These are phyloP conservation scores for Termitomyces titanicus DNA, from an alignment of 768 basidiomycete genomes.

Conservation along the genomic window DNA sequence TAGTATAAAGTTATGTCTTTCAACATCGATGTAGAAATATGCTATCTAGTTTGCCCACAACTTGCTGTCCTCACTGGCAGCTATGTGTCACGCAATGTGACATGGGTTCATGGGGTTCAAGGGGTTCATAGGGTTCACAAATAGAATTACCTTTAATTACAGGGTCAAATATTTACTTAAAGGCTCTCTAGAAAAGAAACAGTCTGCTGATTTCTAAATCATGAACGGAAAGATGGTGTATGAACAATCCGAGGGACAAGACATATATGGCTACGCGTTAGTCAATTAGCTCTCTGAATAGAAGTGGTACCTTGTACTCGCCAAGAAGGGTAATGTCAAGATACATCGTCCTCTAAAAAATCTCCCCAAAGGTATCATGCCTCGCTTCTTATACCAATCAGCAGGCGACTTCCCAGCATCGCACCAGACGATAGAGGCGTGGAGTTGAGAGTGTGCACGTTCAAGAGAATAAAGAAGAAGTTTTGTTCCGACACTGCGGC, in stretches of 20 bases:
- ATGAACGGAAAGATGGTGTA: neutral
- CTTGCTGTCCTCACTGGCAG: too few species aligned
- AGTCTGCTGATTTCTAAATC: too few species aligned
- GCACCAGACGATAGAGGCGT: slow-evolving; percentile 49
- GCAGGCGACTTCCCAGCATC: slow-evolving; percentile 39
- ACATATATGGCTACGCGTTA: neutral
- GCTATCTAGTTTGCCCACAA: too few species aligned
- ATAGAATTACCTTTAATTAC: too few species aligned
- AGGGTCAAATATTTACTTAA: neutral
- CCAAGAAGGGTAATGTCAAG: slow-evolving; percentile 11
- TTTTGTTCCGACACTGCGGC: slow-evolving; percentile 47
- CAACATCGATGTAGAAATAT: too few species aligned
- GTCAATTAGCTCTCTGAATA: neutral
- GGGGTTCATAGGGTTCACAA: too few species aligned
- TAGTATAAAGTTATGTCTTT: too few species aligned
- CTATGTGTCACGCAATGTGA: too few species aligned
- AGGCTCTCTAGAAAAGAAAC: too few species aligned
- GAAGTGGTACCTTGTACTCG: neutral
- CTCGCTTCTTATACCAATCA: slow-evolving; percentile 51
- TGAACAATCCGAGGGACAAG: neutral
- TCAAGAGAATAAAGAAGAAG: slow-evolving; percentile 35
- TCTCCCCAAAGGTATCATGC: slow-evolving; percentile 42
- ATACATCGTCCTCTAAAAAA: slow-evolving; percentile 55
- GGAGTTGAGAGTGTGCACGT: slow-evolving; percentile 33
- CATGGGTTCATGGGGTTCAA: too few species aligned